Evolutionary conservation across 192 early-diverging fungal genomes (phyloP).

Genomic region (Gigaspora rosea): DNA sequence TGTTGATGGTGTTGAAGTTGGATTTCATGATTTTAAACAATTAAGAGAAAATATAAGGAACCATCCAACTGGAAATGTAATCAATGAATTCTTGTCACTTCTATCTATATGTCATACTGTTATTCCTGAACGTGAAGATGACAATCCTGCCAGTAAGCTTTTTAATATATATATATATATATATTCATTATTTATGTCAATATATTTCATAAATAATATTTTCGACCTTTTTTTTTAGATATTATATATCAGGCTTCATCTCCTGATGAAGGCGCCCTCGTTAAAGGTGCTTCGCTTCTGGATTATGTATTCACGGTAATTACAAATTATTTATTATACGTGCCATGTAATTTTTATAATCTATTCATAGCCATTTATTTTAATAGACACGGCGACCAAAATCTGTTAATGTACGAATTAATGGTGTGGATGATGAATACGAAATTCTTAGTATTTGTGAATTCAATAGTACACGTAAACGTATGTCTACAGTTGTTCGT

Average conservation of each 20-base stretch:
- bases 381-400: slow-evolving; percentile 58
- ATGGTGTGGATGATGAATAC: slow-evolving; percentile 63
- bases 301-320: slow-evolving; percentile 67
- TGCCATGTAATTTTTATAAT: no score
- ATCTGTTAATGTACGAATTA: slow-evolving; percentile 53
- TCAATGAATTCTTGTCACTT: slow-evolving; percentile 88
- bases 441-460: slow-evolving; percentile 96
- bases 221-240: slow-evolving; percentile 41
- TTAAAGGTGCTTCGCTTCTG: slow-evolving; percentile 67
- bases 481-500: slow-evolving; percentile 93
- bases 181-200: not conserved
- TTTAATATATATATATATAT: not conserved
- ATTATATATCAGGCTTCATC: slow-evolving; percentile 95
- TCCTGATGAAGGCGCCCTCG: slow-evolving; percentile 95
- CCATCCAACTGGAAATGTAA: slow-evolving; percentile 62
- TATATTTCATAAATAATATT: not conserved
- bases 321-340: slow-evolving; percentile 7
- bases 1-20: slow-evolving; percentile 71
- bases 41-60: slow-evolving; percentile 58
- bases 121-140: slow-evolving; percentile 79
- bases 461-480: slow-evolving; percentile 98
- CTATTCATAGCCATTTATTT: not conserved
- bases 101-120: slow-evolving; percentile 97
- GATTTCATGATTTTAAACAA: slow-evolving; percentile 65
- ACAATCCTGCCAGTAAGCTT: slow-evolving; percentile 37